Base-by-base conservation (phyloP, 108 stramenopile species). In the Asterionellopsis glacialis region DNA sequence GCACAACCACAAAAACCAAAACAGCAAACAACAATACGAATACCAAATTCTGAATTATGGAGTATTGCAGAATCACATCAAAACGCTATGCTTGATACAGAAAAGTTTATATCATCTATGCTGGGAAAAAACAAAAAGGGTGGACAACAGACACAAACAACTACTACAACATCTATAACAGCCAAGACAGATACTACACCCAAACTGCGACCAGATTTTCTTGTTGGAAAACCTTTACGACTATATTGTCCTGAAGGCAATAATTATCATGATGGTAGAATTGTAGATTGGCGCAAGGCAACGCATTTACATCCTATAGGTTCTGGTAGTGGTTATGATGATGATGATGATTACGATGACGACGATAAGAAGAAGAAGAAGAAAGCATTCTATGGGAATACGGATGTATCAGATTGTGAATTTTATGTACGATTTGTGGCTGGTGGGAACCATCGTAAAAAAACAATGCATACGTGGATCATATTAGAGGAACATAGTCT, bases 401-500 rank as follows among this genome's bases (percentile, higher is more conserved):
- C 67, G 1, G 56, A 59, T 2, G 48, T 74, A 15, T 69, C 67
- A 0, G 51, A 75, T 16, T 74, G 59, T 11, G 84, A 86, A 54
- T 87, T 81, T 72, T 57, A 88, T 11, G 86, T 93, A 15, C 73
- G 80, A 11, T 93, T 93, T 48, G 73, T 72, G 11, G 61, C 84
- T 9, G 88, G 88, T 10, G 51, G 51, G 9, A 71, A 81, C 21
- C 56, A 72, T 26, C 76, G 91, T 7, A 89, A 83, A 67, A 82
- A 58, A 14, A 66, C 70, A 38, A 19, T 87, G 16, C 65, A 70
- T 21, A 45, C 65, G 11, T 93, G 91, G 91, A 69, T 93, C 1
- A 47, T 82, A 9, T 60, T 93, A 15, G 88, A 93, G 48, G 91
- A 93, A 51, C 91, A 93, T 51, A 65, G 65, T 41, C 41, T 88